phyloP scores from a whole-genome alignment of 1,284 basidiomycete species.

The Fomitiporia mediterranea region DNA sequence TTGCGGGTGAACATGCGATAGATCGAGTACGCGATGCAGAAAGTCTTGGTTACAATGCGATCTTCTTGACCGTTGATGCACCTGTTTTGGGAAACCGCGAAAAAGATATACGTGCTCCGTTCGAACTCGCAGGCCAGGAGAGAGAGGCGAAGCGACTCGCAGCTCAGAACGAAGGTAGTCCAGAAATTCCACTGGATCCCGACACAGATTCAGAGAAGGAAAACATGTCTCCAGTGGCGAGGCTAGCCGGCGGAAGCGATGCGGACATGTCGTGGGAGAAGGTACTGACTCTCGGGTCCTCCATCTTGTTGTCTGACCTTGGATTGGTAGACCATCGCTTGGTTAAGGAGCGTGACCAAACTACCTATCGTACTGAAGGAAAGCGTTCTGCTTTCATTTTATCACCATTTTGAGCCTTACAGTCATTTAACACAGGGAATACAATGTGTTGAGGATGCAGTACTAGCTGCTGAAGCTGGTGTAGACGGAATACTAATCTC shows the following conservation, averaged over 20 bases:
- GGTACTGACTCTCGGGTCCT: slow-evolving; percentile 30
- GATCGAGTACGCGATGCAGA: slow-evolving; percentile 72
- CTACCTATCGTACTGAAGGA: slow-evolving; percentile 84
- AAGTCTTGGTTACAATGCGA: slow-evolving; percentile 72
- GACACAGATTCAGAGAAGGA: slow-evolving; percentile 33
- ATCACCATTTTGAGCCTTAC: not conserved
- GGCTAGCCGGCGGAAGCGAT: slow-evolving; percentile 58
- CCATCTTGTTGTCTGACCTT: slow-evolving; percentile 2
- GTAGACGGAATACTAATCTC: slow-evolving; percentile 86
- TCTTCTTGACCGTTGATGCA: slow-evolving; percentile 91
- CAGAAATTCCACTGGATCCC: slow-evolving; percentile 31
- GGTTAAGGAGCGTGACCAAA: slow-evolving; percentile 71
- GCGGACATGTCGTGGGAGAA: slow-evolving; percentile 70
- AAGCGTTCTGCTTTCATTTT: slow-evolving; percentile 34
- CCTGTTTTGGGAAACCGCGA: slow-evolving; percentile 84
- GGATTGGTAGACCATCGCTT: slow-evolving; percentile 58
- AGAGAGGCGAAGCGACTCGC: slow-evolving; percentile 27
- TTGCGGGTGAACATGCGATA: slow-evolving; percentile 67
- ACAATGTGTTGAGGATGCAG: slow-evolving; percentile 80
- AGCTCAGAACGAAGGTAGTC: slow-evolving; percentile 24
- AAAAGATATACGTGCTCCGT: slow-evolving; percentile 64
- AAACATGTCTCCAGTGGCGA: slow-evolving; percentile 49
- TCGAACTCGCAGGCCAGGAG: slow-evolving; percentile 59
- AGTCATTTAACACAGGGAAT: slow-evolving; percentile 45
- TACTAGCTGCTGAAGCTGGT: slow-evolving; percentile 84